phyloP scores from a whole-genome alignment of 1,284 basidiomycete species.

The Ganoderma sinense region DNA sequence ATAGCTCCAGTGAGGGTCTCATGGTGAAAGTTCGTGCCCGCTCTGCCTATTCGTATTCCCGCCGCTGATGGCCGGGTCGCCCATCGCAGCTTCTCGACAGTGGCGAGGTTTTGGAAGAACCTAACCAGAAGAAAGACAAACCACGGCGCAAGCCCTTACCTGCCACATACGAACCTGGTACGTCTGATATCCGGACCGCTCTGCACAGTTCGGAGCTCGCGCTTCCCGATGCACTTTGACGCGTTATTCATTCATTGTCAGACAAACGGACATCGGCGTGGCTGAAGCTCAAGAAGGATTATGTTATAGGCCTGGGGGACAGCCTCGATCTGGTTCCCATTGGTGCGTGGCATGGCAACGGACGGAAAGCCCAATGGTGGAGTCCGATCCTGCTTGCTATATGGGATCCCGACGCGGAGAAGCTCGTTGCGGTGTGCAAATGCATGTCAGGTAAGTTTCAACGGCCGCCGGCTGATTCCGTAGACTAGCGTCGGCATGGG shows the following conservation, averaged over 20 bases:
- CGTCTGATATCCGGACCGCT: constrained; percentile 11
- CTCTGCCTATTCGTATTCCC: constrained; percentile 3
- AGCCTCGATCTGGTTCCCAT: constrained; percentile 81
- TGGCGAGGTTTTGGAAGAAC: constrained; percentile 49
- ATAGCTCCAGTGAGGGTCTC: constrained; percentile 88
- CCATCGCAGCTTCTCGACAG: constrained; percentile 64
- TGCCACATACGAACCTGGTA: constrained; percentile 90
- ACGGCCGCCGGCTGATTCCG: constrained; percentile 20
- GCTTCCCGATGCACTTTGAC: constrained; percentile 14
- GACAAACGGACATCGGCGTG: constrained; percentile 76
- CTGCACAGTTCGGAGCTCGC: constrained; percentile 18
- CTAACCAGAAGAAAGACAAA: constrained; percentile 45
- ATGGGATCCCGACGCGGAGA: constrained; percentile 77
- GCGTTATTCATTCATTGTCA: constrained; percentile 33
- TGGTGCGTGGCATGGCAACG: constrained; percentile 88
- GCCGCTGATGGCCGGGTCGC: constrained; percentile 33
- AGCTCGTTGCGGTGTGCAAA: constrained; percentile 86
- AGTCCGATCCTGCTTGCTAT: constrained; percentile 87
- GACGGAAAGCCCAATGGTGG: constrained; percentile 95
- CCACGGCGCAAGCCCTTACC: constrained; percentile 75
- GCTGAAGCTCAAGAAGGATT: constrained; percentile 73
- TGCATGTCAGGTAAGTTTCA: constrained; percentile 75
- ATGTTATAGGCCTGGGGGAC: constrained; percentile 78
- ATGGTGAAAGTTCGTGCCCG: constrained; percentile 84
- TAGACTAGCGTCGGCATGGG: constrained; percentile 19